A percentile compares a stretch with the other conserved stretches of the same genome.
Evolutionary conservation across 108 stramenopile species (phyloP).

Genomic region (Cyclotella cryptica): DNA sequence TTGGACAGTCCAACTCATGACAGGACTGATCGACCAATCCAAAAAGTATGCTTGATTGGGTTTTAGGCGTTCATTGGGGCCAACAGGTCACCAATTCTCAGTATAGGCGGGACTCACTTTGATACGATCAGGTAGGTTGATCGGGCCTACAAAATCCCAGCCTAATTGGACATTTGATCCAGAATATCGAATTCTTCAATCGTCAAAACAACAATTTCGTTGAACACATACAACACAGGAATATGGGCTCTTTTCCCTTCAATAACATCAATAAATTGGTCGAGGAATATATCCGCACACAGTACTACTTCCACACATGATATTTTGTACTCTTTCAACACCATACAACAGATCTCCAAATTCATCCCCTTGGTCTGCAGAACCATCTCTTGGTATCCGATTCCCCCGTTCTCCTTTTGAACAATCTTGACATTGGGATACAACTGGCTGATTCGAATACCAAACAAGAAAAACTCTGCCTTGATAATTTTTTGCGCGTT

Average conservation of each 20-base stretch:
- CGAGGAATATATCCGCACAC: conserved; percentile 92
- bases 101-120: too few species aligned
- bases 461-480: conserved; percentile 95
- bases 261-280: conserved; percentile 98
- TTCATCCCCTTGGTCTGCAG: conserved; percentile 84
- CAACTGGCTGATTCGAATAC: conserved; percentile 96
- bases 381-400: conserved; percentile 92
- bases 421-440: conserved; percentile 93
- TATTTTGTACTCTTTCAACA: conserved; percentile 94
- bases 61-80: too few species aligned
- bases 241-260: conserved; percentile 98
- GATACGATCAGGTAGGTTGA: too few species aligned
- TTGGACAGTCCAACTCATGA: too few species aligned
- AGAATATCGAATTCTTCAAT: conserved; percentile 99
- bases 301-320: conserved; percentile 90
- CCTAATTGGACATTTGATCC: conserved; percentile 97
- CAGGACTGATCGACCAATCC: too few species aligned
- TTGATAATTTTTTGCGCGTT: conserved; percentile 99
- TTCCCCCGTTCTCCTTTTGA: conserved; percentile 95
- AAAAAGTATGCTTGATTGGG: too few species aligned
- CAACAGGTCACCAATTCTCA: too few species aligned
- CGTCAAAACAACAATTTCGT: conserved; percentile 97
- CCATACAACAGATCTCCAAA: conserved; percentile 79
- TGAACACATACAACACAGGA: conserved; percentile 97
- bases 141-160: too few species aligned